These are phyloP conservation scores for Avena sativa DNA, from an alignment of 176 grass and related monocot genomes.

Conservation along the genomic window DNA sequence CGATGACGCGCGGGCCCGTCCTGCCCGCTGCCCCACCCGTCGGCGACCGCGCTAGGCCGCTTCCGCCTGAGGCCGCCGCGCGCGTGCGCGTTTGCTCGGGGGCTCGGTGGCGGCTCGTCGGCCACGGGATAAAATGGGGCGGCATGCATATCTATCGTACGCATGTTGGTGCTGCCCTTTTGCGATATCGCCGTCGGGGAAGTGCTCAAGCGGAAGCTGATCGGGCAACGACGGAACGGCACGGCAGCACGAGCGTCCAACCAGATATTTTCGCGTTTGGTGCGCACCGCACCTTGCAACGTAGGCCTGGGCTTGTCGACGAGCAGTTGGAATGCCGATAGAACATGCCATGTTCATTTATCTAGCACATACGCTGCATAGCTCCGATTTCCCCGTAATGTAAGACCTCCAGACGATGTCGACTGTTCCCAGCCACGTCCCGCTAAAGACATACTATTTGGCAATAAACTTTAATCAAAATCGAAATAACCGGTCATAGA, in stretches of 20 bases:
- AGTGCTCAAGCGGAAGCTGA: neutral
- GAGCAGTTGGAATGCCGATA: neutral
- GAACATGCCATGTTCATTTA: neutral
- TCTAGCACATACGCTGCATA: too few species aligned
- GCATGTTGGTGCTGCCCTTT: neutral
- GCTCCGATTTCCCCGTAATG: too few species aligned
- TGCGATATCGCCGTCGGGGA: neutral
- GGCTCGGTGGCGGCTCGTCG: conserved; percentile 27
- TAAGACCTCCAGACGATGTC: too few species aligned
- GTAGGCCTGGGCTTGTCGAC: neutral
- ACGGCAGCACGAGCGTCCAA: neutral
- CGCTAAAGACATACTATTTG: too few species aligned
- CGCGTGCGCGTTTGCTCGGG: neutral
- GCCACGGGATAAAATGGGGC: neutral
- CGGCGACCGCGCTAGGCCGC: neutral
- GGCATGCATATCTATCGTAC: neutral
- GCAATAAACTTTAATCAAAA: too few species aligned
- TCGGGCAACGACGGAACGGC: neutral
- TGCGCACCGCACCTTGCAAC: neutral
- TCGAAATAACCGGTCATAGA: too few species aligned
- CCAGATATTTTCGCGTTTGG: neutral
- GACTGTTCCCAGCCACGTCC: too few species aligned
- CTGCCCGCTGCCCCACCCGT: rapidly evolving
- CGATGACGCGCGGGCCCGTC: conserved; percentile 34
- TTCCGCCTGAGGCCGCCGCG: neutral